Conservation (phyloP, 805 yeast genomes). For the Kurtzmaniella cleridarum region DNA sequence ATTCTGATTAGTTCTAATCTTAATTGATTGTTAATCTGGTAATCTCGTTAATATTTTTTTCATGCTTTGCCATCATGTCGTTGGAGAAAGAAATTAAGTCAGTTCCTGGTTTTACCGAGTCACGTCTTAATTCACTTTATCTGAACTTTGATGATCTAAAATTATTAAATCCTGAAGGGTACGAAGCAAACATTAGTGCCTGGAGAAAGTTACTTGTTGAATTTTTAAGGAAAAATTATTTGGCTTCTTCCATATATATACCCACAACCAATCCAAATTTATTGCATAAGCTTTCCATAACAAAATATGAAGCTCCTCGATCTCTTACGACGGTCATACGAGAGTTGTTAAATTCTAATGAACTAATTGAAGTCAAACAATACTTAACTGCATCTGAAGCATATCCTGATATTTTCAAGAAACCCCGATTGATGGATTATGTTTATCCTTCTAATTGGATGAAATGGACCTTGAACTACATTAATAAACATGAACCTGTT, state of each 20-base stretch:
- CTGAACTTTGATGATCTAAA: slow-evolving; percentile 26
- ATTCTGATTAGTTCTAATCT: too few relatives aligned
- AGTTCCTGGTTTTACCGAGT: slow-evolving; percentile 17
- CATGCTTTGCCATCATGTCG: background rate
- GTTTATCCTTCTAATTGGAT: slow-evolving; percentile 12
- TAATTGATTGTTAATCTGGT: too few relatives aligned
- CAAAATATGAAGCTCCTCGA: slow-evolving; percentile 28
- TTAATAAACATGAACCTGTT: slow-evolving; percentile 12
- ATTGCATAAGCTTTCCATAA: slow-evolving; percentile 16
- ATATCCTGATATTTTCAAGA: slow-evolving; percentile 3
- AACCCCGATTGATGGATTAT: slow-evolving; percentile 1
- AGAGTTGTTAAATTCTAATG: slow-evolving; percentile 16
- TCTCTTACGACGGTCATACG: slow-evolving; percentile 19
- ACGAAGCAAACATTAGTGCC: slow-evolving; percentile 36
- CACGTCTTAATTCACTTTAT: slow-evolving; percentile 31
- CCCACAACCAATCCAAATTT: slow-evolving; percentile 12
- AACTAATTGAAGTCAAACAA: slow-evolving; percentile 15
- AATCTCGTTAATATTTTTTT: too few relatives aligned
- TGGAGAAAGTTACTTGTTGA: slow-evolving; percentile 22
- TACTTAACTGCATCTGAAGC: slow-evolving; percentile 6
- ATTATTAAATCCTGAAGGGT: slow-evolving; percentile 37
- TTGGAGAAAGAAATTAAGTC: slow-evolving; percentile 11
- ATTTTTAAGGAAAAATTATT: slow-evolving; percentile 12
- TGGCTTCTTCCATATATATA: slow-evolving; percentile 13
- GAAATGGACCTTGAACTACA: slow-evolving; percentile 9